Conservation (phyloP, 2,329 filamentous ascomycete species). For the Pestalotiopsis sp. region DNA sequence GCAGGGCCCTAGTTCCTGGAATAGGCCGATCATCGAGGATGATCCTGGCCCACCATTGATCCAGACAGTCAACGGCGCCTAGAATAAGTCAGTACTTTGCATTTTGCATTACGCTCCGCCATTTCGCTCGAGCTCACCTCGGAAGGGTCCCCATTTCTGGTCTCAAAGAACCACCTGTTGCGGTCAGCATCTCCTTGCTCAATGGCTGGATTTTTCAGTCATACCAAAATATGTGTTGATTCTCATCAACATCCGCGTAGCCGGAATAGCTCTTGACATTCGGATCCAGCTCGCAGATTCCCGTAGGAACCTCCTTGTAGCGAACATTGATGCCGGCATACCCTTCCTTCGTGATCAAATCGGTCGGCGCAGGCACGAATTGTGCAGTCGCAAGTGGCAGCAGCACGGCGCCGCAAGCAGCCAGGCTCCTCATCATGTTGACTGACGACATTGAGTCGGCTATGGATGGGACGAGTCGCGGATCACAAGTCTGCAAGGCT, state of each 20-base stretch:
- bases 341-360: slow-evolving; percentile 26
- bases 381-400: slow-evolving; percentile 20
- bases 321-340: slow-evolving; percentile 41
- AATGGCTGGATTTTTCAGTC: background rate
- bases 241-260: slow-evolving; percentile 41
- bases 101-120: background rate
- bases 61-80: slow-evolving; percentile 53
- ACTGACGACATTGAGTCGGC: background rate
- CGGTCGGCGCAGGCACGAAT: slow-evolving; percentile 29
- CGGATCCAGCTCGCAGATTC: slow-evolving; percentile 46
- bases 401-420: background rate
- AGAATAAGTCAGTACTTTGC: background rate
- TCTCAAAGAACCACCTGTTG: slow-evolving; percentile 51
- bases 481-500: background rate
- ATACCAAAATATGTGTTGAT: slow-evolving; percentile 41
- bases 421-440: background rate
- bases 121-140: slow-evolving; percentile 12
- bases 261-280: slow-evolving; percentile 44
- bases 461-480: background rate
- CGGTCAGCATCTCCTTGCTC: background rate
- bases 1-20: slow-evolving; percentile 45
- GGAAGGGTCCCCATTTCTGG: slow-evolving; percentile 43
- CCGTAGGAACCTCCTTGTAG: slow-evolving; percentile 49
- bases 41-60: slow-evolving; percentile 54
- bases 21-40: slow-evolving; percentile 58